Percentiles rank a stretch among this genome's conserved stretches.
Conservation (phyloP, 352 stramenopile species). For the Globisporangium rhizosaccharum region DNA sequence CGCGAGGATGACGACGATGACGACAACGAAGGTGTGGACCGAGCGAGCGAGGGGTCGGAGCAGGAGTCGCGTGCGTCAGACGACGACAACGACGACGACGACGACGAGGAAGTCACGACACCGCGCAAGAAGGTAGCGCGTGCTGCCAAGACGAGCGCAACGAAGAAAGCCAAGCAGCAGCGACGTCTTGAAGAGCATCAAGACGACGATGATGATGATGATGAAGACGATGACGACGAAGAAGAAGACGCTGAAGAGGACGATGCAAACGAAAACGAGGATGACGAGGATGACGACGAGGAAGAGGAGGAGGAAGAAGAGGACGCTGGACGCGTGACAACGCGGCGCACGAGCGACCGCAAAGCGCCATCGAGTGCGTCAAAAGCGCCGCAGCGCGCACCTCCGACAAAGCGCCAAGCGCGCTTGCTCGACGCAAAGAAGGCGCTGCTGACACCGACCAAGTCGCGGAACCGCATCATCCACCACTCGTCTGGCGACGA, state of each 20-base stretch:
- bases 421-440: conserved; percentile 13
- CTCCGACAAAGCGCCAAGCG: conserved; percentile 18
- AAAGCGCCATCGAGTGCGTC: conserved; percentile 18
- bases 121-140: conserved; percentile 30
- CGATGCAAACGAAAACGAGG: conserved; percentile 11
- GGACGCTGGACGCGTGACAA: conserved; percentile 11
- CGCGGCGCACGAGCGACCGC: conserved; percentile 26
- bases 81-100: conserved; percentile 14
- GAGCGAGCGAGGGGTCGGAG: neutral
- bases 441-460: conserved; percentile 8
- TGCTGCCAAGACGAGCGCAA: conserved; percentile 22
- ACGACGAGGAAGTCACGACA: conserved; percentile 21
- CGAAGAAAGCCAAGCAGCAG: conserved; percentile 23
- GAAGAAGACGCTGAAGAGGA: conserved; percentile 19
- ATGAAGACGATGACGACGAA: conserved; percentile 24
- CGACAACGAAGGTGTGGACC: conserved; percentile 14
- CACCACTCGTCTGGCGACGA: conserved; percentile 15
- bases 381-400: conserved; percentile 17
- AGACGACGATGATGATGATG: conserved; percentile 37
- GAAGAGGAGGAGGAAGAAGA: conserved; percentile 19
- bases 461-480: conserved; percentile 15
- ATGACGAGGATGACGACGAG: conserved; percentile 26
- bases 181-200: conserved; percentile 27
- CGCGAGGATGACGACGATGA: conserved; percentile 23
- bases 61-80: neutral